Percentiles rank a stretch among this genome's conserved stretches.
These are phyloP conservation scores for Exophiala aquamarina DNA, from an alignment of 2,329 filamentous ascomycete genomes.

Conservation along the genomic window DNA sequence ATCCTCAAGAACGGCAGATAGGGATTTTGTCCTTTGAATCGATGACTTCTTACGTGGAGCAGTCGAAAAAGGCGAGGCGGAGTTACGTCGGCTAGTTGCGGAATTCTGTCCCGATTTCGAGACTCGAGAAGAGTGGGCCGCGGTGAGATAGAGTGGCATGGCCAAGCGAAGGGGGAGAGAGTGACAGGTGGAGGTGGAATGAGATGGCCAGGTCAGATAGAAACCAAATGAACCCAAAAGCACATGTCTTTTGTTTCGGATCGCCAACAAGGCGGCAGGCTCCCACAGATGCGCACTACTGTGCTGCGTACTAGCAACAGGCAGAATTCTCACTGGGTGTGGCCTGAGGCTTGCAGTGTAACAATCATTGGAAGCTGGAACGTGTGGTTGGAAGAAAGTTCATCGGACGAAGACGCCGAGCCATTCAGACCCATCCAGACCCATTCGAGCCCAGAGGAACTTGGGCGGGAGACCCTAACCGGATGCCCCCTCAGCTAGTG, in stretches of 20 bases:
- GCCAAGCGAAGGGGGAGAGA: constrained; percentile 1
- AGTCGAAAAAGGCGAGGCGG: constrained; percentile 42
- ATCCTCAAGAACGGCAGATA: constrained; percentile 21
- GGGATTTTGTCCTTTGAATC: constrained; percentile 29
- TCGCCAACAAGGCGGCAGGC: neutral
- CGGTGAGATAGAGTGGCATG: constrained; percentile 51
- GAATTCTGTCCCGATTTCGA: constrained; percentile 38
- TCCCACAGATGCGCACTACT: neutral
- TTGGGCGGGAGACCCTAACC: no score
- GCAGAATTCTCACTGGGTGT: neutral
- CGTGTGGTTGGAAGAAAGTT: constrained; percentile 19
- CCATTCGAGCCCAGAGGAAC: no score
- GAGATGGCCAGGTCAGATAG: neutral
- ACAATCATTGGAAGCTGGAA: no score
- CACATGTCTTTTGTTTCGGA: neutral
- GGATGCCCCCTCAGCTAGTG: no score
- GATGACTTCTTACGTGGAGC: constrained; percentile 43
- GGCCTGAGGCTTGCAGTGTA: constrained; percentile 9
- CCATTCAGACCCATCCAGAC: no score
- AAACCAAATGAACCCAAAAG: no score
- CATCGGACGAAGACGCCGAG: neutral
- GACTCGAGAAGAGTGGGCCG: constrained; percentile 47
- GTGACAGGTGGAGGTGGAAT: constrained; percentile 4
- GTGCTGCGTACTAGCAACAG: neutral
- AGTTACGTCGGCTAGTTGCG: constrained; percentile 28